Conservation (phyloP, 202 grass and related monocot species). For the Setaria italica region DNA sequence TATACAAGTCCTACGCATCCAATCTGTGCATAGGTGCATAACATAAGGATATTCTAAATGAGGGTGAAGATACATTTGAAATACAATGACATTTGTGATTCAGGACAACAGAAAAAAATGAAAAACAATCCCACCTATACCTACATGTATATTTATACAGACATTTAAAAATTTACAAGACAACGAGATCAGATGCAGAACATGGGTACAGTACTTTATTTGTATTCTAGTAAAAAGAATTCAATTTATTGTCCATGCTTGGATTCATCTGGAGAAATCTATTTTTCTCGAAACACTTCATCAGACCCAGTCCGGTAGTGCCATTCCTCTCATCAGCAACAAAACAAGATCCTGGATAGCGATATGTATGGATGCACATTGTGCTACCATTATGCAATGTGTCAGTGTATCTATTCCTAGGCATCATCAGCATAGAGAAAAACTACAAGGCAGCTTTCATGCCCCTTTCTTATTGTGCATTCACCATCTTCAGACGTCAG, state of each 20-base stretch:
- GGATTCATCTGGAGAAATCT: slow-evolving; percentile 31
- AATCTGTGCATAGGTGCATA: background rate
- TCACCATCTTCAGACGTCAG: slow-evolving; percentile 33
- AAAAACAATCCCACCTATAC: background rate
- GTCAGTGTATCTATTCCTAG: slow-evolving; percentile 34
- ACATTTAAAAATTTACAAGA: slow-evolving; percentile 33
- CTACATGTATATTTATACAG: slow-evolving; percentile 33
- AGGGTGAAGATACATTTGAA: slow-evolving; percentile 23
- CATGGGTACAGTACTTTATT: slow-evolving; percentile 7
- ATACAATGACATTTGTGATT: background rate
- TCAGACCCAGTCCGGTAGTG: slow-evolving; percentile 21
- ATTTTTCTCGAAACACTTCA: slow-evolving; percentile 9
- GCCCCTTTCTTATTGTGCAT: slow-evolving; percentile 13
- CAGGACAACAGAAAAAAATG: slow-evolving; percentile 4
- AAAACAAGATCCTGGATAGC: slow-evolving; percentile 43
- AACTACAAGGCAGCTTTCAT: slow-evolving; percentile 4
- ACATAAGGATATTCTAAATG: slow-evolving; percentile 17
- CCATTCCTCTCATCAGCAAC: slow-evolving; percentile 42
- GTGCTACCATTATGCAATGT: slow-evolving; percentile 29
- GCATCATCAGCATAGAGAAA: slow-evolving; percentile 27
- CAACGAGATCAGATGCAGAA: slow-evolving; percentile 16
- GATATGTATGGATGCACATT: slow-evolving; percentile 37
- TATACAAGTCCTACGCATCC: slow-evolving; percentile 3
- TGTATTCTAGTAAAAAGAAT: slow-evolving; percentile 7
- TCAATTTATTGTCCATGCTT: slow-evolving; percentile 27